phyloP scores from a whole-genome alignment of 2,329 filamentous ascomycete species.

The Chaetomiaceae sp. region DNA sequence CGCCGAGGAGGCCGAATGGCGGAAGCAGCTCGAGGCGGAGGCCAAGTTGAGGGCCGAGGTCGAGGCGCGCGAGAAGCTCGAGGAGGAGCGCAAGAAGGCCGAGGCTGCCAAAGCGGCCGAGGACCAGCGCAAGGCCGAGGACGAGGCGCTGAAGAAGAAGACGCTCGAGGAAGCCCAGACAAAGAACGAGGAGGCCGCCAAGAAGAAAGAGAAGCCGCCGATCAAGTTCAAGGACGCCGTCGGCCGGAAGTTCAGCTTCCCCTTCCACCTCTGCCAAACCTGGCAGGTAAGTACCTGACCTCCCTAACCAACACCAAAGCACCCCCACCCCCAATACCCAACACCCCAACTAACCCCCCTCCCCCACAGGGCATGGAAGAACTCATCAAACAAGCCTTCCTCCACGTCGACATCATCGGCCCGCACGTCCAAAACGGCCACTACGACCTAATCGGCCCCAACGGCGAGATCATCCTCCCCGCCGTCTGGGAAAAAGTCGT shows the following conservation, averaged over 20 bases:
- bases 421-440: constrained; percentile 72
- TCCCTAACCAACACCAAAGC: too few relatives aligned
- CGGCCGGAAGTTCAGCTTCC: constrained; percentile 87
- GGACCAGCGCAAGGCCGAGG: constrained; percentile 49
- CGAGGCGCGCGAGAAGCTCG: constrained; percentile 40
- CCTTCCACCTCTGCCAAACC: constrained; percentile 76
- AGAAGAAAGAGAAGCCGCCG: constrained; percentile 60
- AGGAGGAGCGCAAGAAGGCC: constrained; percentile 35
- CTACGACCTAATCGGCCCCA: constrained; percentile 74
- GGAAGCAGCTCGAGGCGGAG: constrained; percentile 37
- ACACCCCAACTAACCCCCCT: neutral
- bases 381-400: constrained; percentile 77
- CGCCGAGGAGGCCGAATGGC: constrained; percentile 37
- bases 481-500: constrained; percentile 77
- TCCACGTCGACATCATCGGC: constrained; percentile 71
- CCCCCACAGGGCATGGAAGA: constrained; percentile 70
- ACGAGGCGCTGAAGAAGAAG: constrained; percentile 50
- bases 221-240: constrained; percentile 91
- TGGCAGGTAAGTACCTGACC: constrained; percentile 75
- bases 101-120: constrained; percentile 45
- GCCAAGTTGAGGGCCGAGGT: constrained; percentile 41
- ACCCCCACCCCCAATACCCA: too few relatives aligned
- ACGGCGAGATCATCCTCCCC: constrained; percentile 77
- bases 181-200: constrained; percentile 40
- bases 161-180: constrained; percentile 43